Conservation (phyloP, 441 rosid species). For the Erodium texanum region DNA sequence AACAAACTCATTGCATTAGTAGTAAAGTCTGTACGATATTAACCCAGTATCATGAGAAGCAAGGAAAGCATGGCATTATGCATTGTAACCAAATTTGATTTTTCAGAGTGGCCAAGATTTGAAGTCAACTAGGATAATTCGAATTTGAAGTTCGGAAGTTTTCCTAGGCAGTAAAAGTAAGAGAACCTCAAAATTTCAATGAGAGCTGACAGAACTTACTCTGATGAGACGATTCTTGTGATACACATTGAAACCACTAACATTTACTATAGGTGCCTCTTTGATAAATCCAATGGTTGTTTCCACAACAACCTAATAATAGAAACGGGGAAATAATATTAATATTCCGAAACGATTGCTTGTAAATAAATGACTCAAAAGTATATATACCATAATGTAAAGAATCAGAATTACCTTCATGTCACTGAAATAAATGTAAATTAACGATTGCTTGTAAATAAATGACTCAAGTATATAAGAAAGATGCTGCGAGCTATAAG, state of each 20-base stretch:
- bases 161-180: not conserved
- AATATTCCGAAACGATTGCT: no score
- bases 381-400: not conserved
- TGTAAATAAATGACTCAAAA: no score
- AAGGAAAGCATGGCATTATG: not conserved
- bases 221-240: conserved; percentile 90
- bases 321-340: conserved; percentile 16
- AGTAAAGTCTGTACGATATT: conserved; percentile 11
- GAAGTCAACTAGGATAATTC: not conserved
- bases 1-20: conserved; percentile 17
- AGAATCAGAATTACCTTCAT: not conserved
- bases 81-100: not conserved
- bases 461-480: not conserved
- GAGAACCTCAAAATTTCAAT: conserved; percentile 7
- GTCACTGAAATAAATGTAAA: not conserved
- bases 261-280: conserved; percentile 54
- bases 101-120: not conserved
- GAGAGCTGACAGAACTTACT: conserved; percentile 33
- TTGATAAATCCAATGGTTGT: conserved; percentile 74
- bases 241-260: conserved; percentile 73
- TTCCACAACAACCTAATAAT: conserved; percentile 48
- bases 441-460: not conserved
- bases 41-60: not conserved
- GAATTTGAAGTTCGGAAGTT: not conserved
- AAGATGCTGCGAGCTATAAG: not conserved